A percentile compares a stretch with the other conserved stretches of the same genome.
Evolutionary conservation across 306 rosid genomes (phyloP).

Genomic region (Cucurbita argyrosperma): DNA sequence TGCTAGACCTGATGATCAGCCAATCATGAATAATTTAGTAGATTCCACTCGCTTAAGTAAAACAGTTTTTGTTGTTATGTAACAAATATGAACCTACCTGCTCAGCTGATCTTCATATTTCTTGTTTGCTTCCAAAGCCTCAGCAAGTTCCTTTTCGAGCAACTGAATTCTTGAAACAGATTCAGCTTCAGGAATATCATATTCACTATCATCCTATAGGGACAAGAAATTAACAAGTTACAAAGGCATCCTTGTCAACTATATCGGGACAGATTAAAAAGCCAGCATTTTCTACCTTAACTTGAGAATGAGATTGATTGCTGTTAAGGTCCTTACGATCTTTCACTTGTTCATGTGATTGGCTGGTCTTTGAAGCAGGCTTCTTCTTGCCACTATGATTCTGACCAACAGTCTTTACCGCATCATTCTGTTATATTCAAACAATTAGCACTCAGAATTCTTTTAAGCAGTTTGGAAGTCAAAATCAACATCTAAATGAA

Average conservation of each 20-base stretch:
- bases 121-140: conserved; percentile 46
- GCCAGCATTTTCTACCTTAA: conserved; percentile 30
- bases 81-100: conserved; percentile 24
- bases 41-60: neutral
- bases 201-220: conserved; percentile 45
- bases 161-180: conserved; percentile 33
- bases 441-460: conserved; percentile 7
- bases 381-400: conserved; percentile 37
- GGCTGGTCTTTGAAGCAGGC: conserved; percentile 31
- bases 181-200: conserved; percentile 34
- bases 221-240: neutral
- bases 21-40: neutral
- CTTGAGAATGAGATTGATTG: conserved; percentile 31
- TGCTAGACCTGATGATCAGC: neutral
- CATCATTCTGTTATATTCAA: conserved; percentile 32
- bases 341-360: conserved; percentile 24
- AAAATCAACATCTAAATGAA: conserved; percentile 12
- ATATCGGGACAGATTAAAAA: conserved; percentile 2
- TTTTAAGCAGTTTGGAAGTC: neutral
- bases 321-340: conserved; percentile 29
- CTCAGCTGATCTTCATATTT: conserved; percentile 41
- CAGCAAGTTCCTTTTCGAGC: conserved; percentile 45
- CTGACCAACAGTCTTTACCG: conserved; percentile 36
- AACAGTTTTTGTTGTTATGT: neutral
- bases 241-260: neutral